Percentiles rank a stretch among this genome's conserved stretches.
These are phyloP conservation scores for Rhytidiadelphus loreus DNA, from an alignment of 225 moss, liverwort and hornwort species.

Conservation along the genomic window DNA sequence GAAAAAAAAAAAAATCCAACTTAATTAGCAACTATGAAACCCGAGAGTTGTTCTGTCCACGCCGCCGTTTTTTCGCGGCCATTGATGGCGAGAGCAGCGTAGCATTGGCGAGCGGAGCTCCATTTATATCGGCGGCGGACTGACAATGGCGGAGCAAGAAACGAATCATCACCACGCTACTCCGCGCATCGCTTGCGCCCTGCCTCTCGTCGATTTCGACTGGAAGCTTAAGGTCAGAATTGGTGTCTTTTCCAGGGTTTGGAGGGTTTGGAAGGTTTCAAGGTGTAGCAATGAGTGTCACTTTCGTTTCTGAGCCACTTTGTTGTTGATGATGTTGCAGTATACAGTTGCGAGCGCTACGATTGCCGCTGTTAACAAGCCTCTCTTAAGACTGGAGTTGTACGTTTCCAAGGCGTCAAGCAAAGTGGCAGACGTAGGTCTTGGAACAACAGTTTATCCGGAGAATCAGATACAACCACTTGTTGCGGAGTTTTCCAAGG, in stretches of 20 bases:
- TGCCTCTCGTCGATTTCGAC: conserved; percentile 24
- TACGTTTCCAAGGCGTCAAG: conserved; percentile 25
- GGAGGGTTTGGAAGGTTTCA: neutral
- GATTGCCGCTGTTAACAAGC: conserved; percentile 43
- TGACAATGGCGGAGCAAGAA: conserved; percentile 14
- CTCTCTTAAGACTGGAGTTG: conserved; percentile 57
- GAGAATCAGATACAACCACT: conserved; percentile 22
- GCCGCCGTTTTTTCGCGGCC: neutral
- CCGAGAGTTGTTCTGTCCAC: too few relatives aligned
- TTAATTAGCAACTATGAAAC: too few relatives aligned
- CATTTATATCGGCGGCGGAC: neutral
- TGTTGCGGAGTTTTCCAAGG: conserved; percentile 51
- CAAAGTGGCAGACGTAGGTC: conserved; percentile 34
- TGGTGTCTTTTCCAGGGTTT: neutral
- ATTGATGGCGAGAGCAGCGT: neutral
- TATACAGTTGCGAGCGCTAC: conserved; percentile 26
- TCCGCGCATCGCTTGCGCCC: conserved; percentile 7
- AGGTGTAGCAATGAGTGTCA: neutral
- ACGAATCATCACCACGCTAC: neutral
- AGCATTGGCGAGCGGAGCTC: neutral
- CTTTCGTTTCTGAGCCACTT: neutral
- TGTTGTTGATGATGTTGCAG: neutral
- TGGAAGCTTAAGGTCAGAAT: conserved; percentile 25
- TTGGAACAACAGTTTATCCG: conserved; percentile 6
- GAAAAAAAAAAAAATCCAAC: too few relatives aligned